Conservation (phyloP, 1,139 yeast genomes). For the Kodamaea sp. region DNA sequence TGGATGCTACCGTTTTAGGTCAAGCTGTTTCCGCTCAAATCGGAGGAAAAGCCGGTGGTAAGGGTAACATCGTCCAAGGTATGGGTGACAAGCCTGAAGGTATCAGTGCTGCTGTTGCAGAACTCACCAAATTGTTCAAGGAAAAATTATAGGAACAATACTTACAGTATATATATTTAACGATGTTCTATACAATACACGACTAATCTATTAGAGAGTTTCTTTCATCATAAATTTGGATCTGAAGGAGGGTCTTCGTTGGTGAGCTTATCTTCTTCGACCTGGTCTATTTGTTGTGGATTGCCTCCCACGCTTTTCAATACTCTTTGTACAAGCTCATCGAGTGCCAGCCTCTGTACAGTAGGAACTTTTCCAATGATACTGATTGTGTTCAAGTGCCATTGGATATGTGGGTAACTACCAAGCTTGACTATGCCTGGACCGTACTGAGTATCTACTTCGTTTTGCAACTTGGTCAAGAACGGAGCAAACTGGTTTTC, state of each 20-base stretch:
- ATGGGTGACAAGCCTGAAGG: constrained; percentile 84
- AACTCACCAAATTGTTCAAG: constrained; percentile 57
- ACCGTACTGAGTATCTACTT: constrained; percentile 39
- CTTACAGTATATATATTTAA: background rate
- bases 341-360: constrained; percentile 27
- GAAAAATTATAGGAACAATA: constrained; percentile 44
- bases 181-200: too few relatives aligned
- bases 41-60: constrained; percentile 99
- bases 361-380: constrained; percentile 55
- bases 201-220: too few relatives aligned
- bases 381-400: constrained; percentile 68
- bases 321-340: constrained; percentile 48
- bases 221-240: background rate
- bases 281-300: constrained; percentile 56
- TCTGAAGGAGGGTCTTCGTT: constrained; percentile 11
- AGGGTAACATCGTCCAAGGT: constrained; percentile 95
- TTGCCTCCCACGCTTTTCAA: constrained; percentile 42
- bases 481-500: constrained; percentile 74
- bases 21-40: constrained; percentile 66
- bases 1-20: constrained; percentile 77
- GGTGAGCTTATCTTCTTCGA: constrained; percentile 47
- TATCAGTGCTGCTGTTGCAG: constrained; percentile 70
- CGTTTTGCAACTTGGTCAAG: constrained; percentile 52
- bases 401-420: constrained; percentile 75
- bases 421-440: constrained; percentile 62